Evolutionary conservation across 2,329 filamentous ascomycete genomes (phyloP).

Genomic region (Colletotrichum lindemuthianum): DNA sequence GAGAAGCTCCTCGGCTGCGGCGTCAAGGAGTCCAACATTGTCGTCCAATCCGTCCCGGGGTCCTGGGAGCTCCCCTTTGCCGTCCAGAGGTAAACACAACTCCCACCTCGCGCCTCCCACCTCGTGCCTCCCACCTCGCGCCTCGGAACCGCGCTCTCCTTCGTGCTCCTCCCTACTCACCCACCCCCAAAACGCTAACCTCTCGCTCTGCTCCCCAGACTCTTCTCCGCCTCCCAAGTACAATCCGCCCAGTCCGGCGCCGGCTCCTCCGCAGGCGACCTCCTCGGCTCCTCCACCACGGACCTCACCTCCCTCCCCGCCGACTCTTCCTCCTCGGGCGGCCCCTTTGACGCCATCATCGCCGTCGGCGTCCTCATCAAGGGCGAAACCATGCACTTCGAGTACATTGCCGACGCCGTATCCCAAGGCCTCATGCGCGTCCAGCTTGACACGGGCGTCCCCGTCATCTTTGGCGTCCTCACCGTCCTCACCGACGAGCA

Average conservation of each 20-base stretch:
- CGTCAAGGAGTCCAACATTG: conserved; percentile 88
- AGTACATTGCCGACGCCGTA: conserved; percentile 95
- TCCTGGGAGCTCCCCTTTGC: conserved; percentile 95
- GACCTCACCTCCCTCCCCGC: conserved; percentile 68
- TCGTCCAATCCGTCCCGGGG: conserved; percentile 89
- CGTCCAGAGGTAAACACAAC: conserved; percentile 74
- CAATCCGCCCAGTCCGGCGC: conserved; percentile 74
- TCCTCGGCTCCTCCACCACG: conserved; percentile 74
- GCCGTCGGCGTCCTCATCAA: conserved; percentile 97
- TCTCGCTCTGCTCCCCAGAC: conserved; percentile 54
- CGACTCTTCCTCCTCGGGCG: conserved; percentile 55
- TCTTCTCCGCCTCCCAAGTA: conserved; percentile 87
- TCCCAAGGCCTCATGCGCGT: conserved; percentile 94
- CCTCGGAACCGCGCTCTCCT: too few species aligned
- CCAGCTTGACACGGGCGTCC: conserved; percentile 87
- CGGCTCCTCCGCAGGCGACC: conserved; percentile 75
- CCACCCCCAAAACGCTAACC: neutral
- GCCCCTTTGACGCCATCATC: conserved; percentile 91
- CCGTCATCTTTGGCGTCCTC: conserved; percentile 91
- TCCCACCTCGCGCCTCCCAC: too few species aligned
- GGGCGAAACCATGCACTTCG: conserved; percentile 99
- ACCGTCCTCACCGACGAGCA: conserved; percentile 92
- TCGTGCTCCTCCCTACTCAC: too few species aligned
- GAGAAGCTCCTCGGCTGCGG: conserved; percentile 81
- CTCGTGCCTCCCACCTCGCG: too few species aligned